phyloP scores from a whole-genome alignment of 306 rosid genomes.

The Vigna angularis region DNA sequence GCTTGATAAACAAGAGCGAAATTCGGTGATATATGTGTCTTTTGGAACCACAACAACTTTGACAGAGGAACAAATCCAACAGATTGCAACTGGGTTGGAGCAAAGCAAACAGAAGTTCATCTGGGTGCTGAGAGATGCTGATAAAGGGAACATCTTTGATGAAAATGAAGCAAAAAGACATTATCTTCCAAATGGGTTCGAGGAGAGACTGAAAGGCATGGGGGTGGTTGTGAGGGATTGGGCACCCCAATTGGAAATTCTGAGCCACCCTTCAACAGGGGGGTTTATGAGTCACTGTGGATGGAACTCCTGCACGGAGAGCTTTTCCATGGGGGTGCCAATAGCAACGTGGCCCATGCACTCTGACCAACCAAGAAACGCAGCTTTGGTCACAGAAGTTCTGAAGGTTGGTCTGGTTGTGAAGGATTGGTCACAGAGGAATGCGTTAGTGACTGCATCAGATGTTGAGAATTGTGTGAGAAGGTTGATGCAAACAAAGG shows the following conservation, averaged over 20 bases:
- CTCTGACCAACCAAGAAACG: background rate
- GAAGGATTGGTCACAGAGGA: background rate
- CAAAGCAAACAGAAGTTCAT: slow-evolving; percentile 1
- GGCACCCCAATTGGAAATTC: background rate
- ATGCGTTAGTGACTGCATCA: background rate
- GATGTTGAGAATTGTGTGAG: background rate
- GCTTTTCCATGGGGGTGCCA: background rate
- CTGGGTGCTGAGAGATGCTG: slow-evolving; percentile 9
- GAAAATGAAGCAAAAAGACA: background rate
- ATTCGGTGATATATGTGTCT: background rate
- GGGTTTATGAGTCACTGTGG: background rate
- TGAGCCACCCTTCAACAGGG: background rate
- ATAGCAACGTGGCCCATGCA: background rate
- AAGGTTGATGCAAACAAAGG: slow-evolving; percentile 1
- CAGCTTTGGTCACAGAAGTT: background rate
- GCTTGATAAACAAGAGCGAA: slow-evolving; percentile 4
- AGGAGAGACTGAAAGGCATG: background rate
- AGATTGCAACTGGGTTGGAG: background rate
- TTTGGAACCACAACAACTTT: background rate
- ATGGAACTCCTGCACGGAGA: background rate
- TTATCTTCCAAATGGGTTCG: background rate
- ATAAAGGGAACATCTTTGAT: background rate
- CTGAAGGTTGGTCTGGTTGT: background rate
- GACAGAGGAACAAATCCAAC: background rate
- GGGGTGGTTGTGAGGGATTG: background rate